These are phyloP conservation scores for Fusarium zealandicum DNA, from an alignment of 2,329 filamentous ascomycete genomes.

Conservation along the genomic window DNA sequence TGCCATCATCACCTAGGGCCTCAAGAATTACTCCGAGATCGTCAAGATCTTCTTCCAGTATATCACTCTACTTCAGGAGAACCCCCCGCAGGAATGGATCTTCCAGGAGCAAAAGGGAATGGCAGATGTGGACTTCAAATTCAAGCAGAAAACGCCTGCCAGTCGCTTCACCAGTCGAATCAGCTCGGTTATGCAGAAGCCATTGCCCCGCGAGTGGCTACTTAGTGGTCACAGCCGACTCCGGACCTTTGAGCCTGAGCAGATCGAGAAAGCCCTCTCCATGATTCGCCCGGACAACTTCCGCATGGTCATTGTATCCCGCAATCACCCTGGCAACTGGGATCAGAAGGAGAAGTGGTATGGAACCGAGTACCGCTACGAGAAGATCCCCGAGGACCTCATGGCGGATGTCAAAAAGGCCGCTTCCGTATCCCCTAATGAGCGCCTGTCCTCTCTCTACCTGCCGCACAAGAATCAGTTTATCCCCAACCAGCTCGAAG, in stretches of 20 bases:
- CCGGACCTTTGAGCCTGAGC: constrained; percentile 79
- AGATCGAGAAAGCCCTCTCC: constrained; percentile 76
- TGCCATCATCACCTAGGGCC: constrained; percentile 53
- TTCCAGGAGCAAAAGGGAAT: constrained; percentile 91
- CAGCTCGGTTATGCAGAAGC: constrained; percentile 90
- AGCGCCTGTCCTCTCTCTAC: constrained; percentile 75
- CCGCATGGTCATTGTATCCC: constrained; percentile 81
- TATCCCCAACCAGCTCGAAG: constrained; percentile 89
- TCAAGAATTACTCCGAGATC: constrained; percentile 83
- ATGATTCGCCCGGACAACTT: constrained; percentile 89
- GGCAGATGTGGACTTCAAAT: constrained; percentile 93
- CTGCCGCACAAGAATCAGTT: constrained; percentile 95
- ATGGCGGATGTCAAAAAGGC: constrained; percentile 74
- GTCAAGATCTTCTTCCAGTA: constrained; percentile 90
- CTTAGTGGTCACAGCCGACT: constrained; percentile 81
- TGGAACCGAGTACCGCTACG: constrained; percentile 88
- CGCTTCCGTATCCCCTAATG: constrained; percentile 60
- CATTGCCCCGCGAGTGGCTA: constrained; percentile 84
- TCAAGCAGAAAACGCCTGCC: constrained; percentile 89
- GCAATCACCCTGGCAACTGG: constrained; percentile 84
- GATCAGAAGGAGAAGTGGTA: constrained; percentile 96
- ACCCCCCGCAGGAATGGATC: constrained; percentile 88
- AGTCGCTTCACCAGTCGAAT: constrained; percentile 87
- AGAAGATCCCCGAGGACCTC: constrained; percentile 80
- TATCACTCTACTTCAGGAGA: constrained; percentile 82